Evolutionary conservation across 768 basidiomycete species (phyloP).

Genomic region (Leccinum pellstonianum): DNA sequence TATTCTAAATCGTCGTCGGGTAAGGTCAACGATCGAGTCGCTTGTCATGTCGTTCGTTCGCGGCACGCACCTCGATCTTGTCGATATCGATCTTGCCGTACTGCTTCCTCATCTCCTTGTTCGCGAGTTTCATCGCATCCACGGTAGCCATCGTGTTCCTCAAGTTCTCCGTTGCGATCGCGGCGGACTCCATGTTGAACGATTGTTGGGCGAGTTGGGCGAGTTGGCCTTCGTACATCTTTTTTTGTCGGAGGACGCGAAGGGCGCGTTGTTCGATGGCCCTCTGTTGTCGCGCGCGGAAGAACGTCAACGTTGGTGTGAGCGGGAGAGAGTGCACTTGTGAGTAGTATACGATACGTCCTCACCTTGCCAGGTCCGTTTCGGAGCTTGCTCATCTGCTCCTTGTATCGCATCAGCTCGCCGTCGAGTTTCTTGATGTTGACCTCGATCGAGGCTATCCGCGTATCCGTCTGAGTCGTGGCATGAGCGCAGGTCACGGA

Average conservation of each 20-base stretch:
- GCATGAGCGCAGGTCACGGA: background rate
- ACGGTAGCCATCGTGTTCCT: slow-evolving; percentile 99
- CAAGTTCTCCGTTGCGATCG: slow-evolving; percentile 95
- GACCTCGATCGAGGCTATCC: slow-evolving; percentile 88
- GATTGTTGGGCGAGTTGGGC: slow-evolving; percentile 90
- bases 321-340: too few relatives aligned
- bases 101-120: slow-evolving; percentile 95
- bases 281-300: slow-evolving; percentile 43
- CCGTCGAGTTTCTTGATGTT: slow-evolving; percentile 96
- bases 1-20: slow-evolving; percentile 52
- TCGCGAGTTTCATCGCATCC: slow-evolving; percentile 93
- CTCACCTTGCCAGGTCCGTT: slow-evolving; percentile 92
- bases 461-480: slow-evolving; percentile 70
- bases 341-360: slow-evolving; percentile 3
- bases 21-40: background rate
- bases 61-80: slow-evolving; percentile 84
- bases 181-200: slow-evolving; percentile 97
- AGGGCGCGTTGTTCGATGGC: slow-evolving; percentile 96
- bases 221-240: slow-evolving; percentile 93
- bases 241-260: slow-evolving; percentile 90
- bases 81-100: slow-evolving; percentile 97
- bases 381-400: slow-evolving; percentile 92
- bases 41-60: background rate
- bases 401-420: slow-evolving; percentile 88
- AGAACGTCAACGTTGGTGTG: background rate